Conservation (phyloP, 2,329 filamentous ascomycete genomes). For the Ilyonectria robusta region DNA sequence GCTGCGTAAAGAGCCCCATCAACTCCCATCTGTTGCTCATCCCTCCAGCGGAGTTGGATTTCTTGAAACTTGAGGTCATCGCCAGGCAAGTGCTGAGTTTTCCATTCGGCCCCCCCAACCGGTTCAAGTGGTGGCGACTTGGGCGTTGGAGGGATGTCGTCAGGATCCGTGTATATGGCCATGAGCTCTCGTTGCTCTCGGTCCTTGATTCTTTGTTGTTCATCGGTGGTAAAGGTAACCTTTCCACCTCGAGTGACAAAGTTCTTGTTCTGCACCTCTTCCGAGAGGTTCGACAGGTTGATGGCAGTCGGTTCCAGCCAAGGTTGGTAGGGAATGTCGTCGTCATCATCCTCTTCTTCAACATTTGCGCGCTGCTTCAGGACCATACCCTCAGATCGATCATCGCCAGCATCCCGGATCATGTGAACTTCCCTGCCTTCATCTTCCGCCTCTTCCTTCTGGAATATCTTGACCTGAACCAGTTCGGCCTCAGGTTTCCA, state of each 20-base stretch:
- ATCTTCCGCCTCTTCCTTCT: slow-evolving; percentile 80
- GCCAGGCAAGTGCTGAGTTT: slow-evolving; percentile 55
- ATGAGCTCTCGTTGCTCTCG: slow-evolving; percentile 73
- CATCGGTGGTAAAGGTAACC: slow-evolving; percentile 65
- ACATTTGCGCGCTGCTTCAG: slow-evolving; percentile 67
- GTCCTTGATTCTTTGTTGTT: slow-evolving; percentile 69
- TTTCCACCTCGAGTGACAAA: slow-evolving; percentile 70
- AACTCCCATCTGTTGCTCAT: slow-evolving; percentile 61
- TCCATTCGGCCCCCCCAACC: slow-evolving; percentile 42
- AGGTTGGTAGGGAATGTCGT: slow-evolving; percentile 66
- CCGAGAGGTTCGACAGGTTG: slow-evolving; percentile 63
- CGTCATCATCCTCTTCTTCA: slow-evolving; percentile 71
- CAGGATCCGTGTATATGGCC: slow-evolving; percentile 68
- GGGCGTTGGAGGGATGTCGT: slow-evolving; percentile 70
- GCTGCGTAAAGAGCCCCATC: slow-evolving; percentile 60
- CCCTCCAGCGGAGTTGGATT: slow-evolving; percentile 64
- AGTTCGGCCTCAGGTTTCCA: slow-evolving; percentile 79
- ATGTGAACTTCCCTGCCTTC: slow-evolving; percentile 77
- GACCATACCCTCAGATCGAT: slow-evolving; percentile 80
- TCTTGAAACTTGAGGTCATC: slow-evolving; percentile 62
- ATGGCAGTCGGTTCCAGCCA: slow-evolving; percentile 65
- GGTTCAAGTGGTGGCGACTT: slow-evolving; percentile 64
- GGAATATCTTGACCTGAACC: slow-evolving; percentile 77
- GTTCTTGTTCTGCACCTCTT: slow-evolving; percentile 62
- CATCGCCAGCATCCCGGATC: slow-evolving; percentile 80